Evolutionary conservation across 805 yeast species (phyloP), one percentile per base, ranked within the genome.

Genomic region (Wickerhamiella occidentalis): DNA sequence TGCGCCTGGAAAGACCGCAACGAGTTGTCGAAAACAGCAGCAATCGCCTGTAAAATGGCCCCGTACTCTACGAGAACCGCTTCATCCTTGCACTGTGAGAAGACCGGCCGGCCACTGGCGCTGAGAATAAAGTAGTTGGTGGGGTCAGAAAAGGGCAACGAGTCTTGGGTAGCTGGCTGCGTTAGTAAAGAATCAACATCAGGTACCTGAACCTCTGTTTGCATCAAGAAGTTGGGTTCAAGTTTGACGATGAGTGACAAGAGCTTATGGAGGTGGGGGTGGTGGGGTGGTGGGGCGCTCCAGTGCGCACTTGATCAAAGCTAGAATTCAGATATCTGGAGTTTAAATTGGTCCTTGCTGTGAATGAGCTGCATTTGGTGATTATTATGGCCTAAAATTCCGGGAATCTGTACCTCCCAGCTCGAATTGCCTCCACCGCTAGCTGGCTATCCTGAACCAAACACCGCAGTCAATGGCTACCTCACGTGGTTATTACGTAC

Each of bases 1-100:
- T 74, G 74, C 18, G 80, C 72, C 21, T 68, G 70, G 36, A 88
- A 74, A 0, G 77, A 67, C 53, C 53, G 53, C 48, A 65, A 54
- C n/a, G 23, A 47, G 21, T 40, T 37, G n/a, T 47, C 59, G 42
- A 58, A 55, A 46, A 54, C 54, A 11, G 60, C 49, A 18, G 53
- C 56, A 19, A 58, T 52, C 5, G 62, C 60, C 48, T 59, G 61
- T n/a, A 58, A 38, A 12, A 59, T 59, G 11, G 55, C 60, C 7
- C 55, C 50, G 46, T 55, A 56, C 29, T 56, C 56, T 25, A 48
- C 56, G 1, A 56, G 30, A 3, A 49, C 54, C 35, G 49, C 49
- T 43, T 58, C 61, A 1, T 43, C 15, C 17, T 59, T 58, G 21
- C 43, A 22, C 13, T 55, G 52, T 22, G 56, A 51, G 49, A 36